Evolutionary conservation across 495 filamentous ascomycete genomes (phyloP).

Genomic region (Durotheca rogersii): DNA sequence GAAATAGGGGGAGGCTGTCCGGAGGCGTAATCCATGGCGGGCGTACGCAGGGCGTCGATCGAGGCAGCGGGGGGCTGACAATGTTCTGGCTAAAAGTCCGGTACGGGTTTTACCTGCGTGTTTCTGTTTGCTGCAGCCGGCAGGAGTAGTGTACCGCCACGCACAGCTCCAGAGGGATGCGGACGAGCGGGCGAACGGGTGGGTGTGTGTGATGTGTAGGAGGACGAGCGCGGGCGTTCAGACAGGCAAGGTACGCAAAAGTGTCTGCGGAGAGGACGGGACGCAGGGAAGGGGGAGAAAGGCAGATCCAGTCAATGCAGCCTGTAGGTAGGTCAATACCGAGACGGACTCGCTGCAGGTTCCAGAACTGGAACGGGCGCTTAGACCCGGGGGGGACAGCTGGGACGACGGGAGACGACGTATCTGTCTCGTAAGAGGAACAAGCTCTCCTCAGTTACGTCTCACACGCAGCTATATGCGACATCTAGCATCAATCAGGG

Average conservation of each 20-base stretch:
- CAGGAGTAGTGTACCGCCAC: slow-evolving; percentile 18
- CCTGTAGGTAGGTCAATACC: slow-evolving; percentile 22
- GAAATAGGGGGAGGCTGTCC: slow-evolving; percentile 35
- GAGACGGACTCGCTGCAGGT: slow-evolving; percentile 27
- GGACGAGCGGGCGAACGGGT: slow-evolving; percentile 15
- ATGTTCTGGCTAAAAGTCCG: slow-evolving; percentile 29
- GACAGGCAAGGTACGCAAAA: too few species aligned
- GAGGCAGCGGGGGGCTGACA: slow-evolving; percentile 22
- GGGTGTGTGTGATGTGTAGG: too few species aligned
- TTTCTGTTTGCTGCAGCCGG: slow-evolving; percentile 18
- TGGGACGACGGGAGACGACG: too few species aligned
- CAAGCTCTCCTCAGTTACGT: too few species aligned
- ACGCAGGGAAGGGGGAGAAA: slow-evolving; percentile 17
- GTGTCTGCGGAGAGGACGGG: too few species aligned
- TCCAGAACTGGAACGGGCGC: slow-evolving; percentile 21
- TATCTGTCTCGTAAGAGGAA: too few species aligned
- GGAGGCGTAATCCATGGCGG: slow-evolving; percentile 23
- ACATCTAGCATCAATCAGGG: too few species aligned
- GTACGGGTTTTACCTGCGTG: slow-evolving; percentile 22
- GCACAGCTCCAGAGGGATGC: slow-evolving; percentile 14
- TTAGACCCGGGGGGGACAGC: slow-evolving; percentile 22
- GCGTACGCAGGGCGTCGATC: slow-evolving; percentile 24
- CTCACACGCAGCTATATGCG: too few species aligned
- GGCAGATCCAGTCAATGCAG: slow-evolving; percentile 20
- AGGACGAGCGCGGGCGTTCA: too few species aligned